A percentile compares a stretch with the other conserved stretches of the same genome.
phyloP scores from a whole-genome alignment of 1,284 basidiomycete genomes.

The Apiotrichum siamense region DNA sequence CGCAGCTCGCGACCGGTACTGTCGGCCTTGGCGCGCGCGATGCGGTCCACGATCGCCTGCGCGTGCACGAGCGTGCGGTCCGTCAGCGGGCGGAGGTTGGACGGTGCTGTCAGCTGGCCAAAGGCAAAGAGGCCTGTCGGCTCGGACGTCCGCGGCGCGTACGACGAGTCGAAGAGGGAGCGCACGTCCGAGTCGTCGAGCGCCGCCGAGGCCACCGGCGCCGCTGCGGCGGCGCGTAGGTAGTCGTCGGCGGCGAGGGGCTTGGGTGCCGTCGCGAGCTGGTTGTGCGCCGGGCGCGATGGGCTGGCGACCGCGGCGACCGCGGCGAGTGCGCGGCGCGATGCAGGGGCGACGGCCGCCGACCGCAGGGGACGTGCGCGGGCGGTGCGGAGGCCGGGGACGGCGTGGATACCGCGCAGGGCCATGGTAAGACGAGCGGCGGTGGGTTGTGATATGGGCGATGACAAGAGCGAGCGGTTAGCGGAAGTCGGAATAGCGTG shows the following conservation, averaged over 20 bases:
- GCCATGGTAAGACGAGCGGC: no score
- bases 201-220: neutral
- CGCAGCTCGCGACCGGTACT: slow-evolving; percentile 56
- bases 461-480: no score
- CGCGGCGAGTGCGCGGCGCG: no score
- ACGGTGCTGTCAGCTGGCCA: slow-evolving; percentile 32
- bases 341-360: no score
- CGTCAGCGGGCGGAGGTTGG: slow-evolving; percentile 34
- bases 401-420: no score
- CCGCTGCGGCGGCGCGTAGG: neutral
- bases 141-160: slow-evolving; percentile 8
- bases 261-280: neutral
- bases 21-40: slow-evolving; percentile 40
- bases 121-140: slow-evolving; percentile 41
- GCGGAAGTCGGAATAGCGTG: no score
- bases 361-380: no score
- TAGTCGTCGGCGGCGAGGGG: neutral
- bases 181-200: slow-evolving; percentile 12
- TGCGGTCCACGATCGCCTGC: slow-evolving; percentile 46
- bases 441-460: no score
- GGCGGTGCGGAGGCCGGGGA: no score
- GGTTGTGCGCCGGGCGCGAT: neutral
- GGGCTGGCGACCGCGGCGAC: neutral
- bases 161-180: slow-evolving; percentile 11
- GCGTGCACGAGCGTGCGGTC: slow-evolving; percentile 39